These are phyloP conservation scores for Leavenworthia alabamica DNA, from an alignment of 345 rosid species.

Conservation along the genomic window DNA sequence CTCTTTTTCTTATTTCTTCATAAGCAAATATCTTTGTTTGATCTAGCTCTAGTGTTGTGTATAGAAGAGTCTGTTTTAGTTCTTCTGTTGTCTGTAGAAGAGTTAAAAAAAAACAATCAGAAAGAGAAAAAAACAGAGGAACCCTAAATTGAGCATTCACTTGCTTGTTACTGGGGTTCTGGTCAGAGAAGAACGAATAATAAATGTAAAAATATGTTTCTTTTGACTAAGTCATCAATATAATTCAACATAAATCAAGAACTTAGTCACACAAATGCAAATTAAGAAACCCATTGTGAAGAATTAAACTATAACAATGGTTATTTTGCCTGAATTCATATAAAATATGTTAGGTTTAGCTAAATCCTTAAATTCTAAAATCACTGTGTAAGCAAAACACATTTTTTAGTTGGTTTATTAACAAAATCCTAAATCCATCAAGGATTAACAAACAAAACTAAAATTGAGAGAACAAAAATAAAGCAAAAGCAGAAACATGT, in stretches of 20 bases:
- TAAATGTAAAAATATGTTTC: neutral
- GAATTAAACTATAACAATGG: neutral
- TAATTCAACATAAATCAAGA: neutral
- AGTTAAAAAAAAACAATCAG: neutral
- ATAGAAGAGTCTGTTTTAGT: conserved; percentile 57
- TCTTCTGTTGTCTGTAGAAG: conserved; percentile 67
- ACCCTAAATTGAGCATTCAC: neutral
- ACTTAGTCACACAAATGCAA: neutral
- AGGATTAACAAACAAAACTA: conserved; percentile 5
- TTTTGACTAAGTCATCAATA: neutral
- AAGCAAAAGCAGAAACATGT: neutral
- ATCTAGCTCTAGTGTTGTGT: conserved; percentile 69
- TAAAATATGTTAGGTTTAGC: neutral
- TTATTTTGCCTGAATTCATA: neutral
- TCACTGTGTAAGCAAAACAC: neutral
- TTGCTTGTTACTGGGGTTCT: neutral
- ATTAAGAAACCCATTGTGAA: neutral
- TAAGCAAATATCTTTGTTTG: conserved; percentile 59
- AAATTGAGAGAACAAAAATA: conserved; percentile 1
- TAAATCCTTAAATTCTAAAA: conserved; percentile 4
- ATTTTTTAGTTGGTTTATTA: conserved; percentile 1
- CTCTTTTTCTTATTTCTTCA: conserved; percentile 76
- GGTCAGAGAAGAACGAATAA: neutral
- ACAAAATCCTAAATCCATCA: conserved; percentile 18
- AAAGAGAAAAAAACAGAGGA: conserved; percentile 4